Evolutionary conservation across 495 filamentous ascomycete species (phyloP), one percentile per base, ranked within the genome.

Genomic region (Hypomontagnella monticulosa): DNA sequence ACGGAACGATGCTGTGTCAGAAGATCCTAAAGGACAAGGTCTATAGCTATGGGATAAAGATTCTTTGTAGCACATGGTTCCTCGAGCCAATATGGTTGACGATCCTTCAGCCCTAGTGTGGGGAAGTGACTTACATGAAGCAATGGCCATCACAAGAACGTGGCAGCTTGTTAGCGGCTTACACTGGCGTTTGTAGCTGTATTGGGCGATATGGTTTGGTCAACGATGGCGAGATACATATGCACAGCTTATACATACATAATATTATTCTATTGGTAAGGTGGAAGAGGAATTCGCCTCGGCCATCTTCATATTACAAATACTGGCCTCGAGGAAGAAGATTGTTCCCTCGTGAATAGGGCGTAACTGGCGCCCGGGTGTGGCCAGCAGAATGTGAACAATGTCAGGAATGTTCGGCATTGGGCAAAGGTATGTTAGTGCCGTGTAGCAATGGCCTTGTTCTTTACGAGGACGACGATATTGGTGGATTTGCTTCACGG

Each of bases 31-130:
- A 60, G 34, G 57, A 51, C 15, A 16, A 58, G 55, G 57, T 44
- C 42, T 15, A 52, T 5, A 27, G 23, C 23, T 27, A 50, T 58
- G 49, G 40, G 57, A 43, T n/a, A 48, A 50, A 51, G 44, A 47
- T n/a, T 49, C 32, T 62, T 56, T 55, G 53, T 61, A 34, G 36
- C 41, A 55, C 58, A 68, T 53, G 48, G 59, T 37, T 44, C 48
- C 42, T 36, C 4, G 59, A 64, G 60, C 60, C 66, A 69, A 61
- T 63, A 36, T 50, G 38, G 60, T 57, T 38, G 38, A 56, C 50
- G 59, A 68, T 63, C 48, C 50, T 47, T 64, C 60, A 69, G 66
- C 60, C 66, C 46, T 69, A 58, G 42, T 64, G 60, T 64, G 66
- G 60, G 19, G 66, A 60, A 61, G 16, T 14, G 6, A 56, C 58